phyloP scores from a whole-genome alignment of 257 asterid genomes.

The Rauvolfia tetraphylla region DNA sequence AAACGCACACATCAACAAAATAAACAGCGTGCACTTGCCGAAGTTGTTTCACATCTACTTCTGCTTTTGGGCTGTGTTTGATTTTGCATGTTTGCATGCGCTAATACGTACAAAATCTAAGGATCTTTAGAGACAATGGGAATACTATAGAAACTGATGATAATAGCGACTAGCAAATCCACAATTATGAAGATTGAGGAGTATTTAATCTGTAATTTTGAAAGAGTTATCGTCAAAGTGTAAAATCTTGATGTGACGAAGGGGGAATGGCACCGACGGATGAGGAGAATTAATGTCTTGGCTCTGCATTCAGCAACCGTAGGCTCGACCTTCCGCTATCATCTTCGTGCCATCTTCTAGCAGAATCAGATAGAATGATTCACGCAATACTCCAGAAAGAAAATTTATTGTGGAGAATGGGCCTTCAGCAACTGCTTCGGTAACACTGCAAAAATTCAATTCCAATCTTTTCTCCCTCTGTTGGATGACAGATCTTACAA shows the following conservation, averaged over 20 bases:
- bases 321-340: slow-evolving; percentile 23
- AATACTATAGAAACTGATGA: too few relatives aligned
- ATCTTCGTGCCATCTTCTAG: not conserved
- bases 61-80: not conserved
- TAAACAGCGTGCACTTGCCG: slow-evolving; percentile 11
- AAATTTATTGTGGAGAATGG: slow-evolving; percentile 23
- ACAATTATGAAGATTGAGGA: too few relatives aligned
- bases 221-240: too few relatives aligned
- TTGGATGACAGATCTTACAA: too few relatives aligned
- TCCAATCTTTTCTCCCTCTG: too few relatives aligned
- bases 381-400: not conserved
- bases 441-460: not conserved
- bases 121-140: slow-evolving; percentile 15
- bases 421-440: not conserved
- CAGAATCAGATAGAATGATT: not conserved
- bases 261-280: not conserved
- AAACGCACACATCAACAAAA: not conserved
- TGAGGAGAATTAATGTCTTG: slow-evolving; percentile 2
- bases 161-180: too few relatives aligned
- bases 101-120: slow-evolving; percentile 31
- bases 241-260: too few relatives aligned
- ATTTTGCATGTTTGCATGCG: slow-evolving; percentile 40
- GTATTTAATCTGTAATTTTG: too few relatives aligned
- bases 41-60: slow-evolving; percentile 33
- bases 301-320: slow-evolving; percentile 16